These are phyloP conservation scores for Limnomonas spitsbergensis DNA, from an alignment of 139 green algal genomes.

Conservation along the genomic window DNA sequence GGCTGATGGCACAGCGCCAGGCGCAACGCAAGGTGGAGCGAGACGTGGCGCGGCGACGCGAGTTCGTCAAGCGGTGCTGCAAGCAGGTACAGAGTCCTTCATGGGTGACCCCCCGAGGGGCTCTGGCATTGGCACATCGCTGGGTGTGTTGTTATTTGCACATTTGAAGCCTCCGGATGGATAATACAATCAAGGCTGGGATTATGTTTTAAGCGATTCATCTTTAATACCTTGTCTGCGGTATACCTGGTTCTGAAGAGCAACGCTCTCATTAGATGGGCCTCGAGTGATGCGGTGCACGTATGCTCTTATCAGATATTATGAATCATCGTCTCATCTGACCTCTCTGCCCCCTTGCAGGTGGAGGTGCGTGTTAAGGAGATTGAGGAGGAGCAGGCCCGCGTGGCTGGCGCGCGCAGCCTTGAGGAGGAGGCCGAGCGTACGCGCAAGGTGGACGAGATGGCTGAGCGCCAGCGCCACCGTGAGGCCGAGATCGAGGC, in stretches of 20 bases:
- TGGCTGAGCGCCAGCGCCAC: slow-evolving; percentile 44
- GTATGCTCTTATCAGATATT: too few relatives aligned
- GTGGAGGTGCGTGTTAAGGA: slow-evolving; percentile 46
- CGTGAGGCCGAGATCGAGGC: slow-evolving; percentile 62
- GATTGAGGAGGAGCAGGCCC: slow-evolving; percentile 32
- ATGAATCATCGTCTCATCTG: too few relatives aligned
- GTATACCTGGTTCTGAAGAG: too few relatives aligned
- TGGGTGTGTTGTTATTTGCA: too few relatives aligned
- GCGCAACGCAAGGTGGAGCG: slow-evolving; percentile 54
- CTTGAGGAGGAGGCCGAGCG: slow-evolving; percentile 25
- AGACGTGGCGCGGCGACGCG: slow-evolving; percentile 60
- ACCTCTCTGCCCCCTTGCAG: too few relatives aligned
- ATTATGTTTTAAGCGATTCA: too few relatives aligned
- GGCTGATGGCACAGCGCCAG: slow-evolving; percentile 52
- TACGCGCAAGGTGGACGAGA: slow-evolving; percentile 50
- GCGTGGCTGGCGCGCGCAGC: slow-evolving; percentile 11
- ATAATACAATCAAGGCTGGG: too few relatives aligned
- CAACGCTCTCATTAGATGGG: too few relatives aligned
- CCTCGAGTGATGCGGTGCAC: too few relatives aligned
- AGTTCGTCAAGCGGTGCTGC: slow-evolving; percentile 72
- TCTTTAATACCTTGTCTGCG: too few relatives aligned
- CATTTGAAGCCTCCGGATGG: too few relatives aligned
- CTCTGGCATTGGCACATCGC: too few relatives aligned
- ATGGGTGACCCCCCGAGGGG: slow-evolving; percentile 31
- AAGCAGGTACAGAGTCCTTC: slow-evolving; percentile 65